Evolutionary conservation across 495 filamentous ascomycete genomes (phyloP).

Genomic region (Talaromyces adpressus): DNA sequence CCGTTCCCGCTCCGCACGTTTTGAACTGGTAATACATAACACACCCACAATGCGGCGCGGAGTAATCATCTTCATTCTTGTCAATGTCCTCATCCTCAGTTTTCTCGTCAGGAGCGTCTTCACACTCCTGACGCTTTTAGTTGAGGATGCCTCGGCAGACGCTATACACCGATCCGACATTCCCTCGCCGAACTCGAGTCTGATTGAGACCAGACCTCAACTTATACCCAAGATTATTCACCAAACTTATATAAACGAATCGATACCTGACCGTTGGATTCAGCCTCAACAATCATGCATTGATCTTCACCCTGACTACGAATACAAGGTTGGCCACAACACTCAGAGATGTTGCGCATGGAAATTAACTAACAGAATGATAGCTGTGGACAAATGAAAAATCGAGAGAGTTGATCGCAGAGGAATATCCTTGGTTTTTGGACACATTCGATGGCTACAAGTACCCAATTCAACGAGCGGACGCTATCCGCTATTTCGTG

Average conservation of each 20-base stretch:
- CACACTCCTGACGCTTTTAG: conserved; percentile 55
- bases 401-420: conserved; percentile 67
- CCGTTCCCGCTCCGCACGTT: not conserved
- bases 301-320: conserved; percentile 68
- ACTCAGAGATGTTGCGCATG: not conserved
- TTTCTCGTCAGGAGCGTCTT: conserved; percentile 56
- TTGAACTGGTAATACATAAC: not conserved
- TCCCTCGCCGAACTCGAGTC: conserved; percentile 53
- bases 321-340: conserved; percentile 60
- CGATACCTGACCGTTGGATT: conserved; percentile 67
- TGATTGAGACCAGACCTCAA: conserved; percentile 52
- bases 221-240: conserved; percentile 88
- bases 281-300: conserved; percentile 68
- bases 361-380: not conserved
- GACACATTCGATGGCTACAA: conserved; percentile 74
- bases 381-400: conserved; percentile 84
- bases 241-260: conserved; percentile 76
- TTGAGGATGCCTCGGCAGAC: conserved; percentile 60
- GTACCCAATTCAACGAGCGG: conserved; percentile 79
- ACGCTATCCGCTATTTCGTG: conserved; percentile 85
- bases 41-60: conserved; percentile 53
- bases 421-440: conserved; percentile 82
- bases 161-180: conserved; percentile 58
- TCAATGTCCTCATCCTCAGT: conserved; percentile 51
- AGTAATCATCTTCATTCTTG: conserved; percentile 53